Evolutionary conservation across 805 yeast species (phyloP), one percentile per base, ranked within the genome.

Genomic region (Metschnikowia corniflorae): DNA sequence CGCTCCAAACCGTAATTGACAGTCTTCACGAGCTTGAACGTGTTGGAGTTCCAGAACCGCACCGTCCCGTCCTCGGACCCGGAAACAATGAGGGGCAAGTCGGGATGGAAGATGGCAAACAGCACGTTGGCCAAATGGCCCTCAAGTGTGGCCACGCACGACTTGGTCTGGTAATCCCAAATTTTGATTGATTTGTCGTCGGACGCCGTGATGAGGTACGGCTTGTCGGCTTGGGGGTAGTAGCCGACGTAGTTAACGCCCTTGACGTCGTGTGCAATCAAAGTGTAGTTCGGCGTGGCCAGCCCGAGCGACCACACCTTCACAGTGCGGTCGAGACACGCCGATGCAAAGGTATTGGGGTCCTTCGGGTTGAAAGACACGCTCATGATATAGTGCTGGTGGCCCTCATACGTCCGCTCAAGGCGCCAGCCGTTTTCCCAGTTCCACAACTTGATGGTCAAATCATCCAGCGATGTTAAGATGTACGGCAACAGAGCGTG

Each of bases 21-120:
- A 6, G 96, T 80, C 65, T 88, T 88, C 65, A 91, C 97, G 47
- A 91, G 75, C 65, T 86, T 87, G 68, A 91, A 93, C 23, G 97
- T 87, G 58, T 83, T 83, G 16, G 97, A 74, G 60, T 86, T 91
- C 99, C 99, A 93, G 54, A 93, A 75, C 58, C 89, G 87, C 49
- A 93, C 72, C 7, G 96, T 82, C 35, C 95, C 87, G 65, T 93
- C 99, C 65, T 93, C 99, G 35, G 96, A 83, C 48, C 99, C 99
- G 3, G 97, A 87, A 31, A 93, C 75, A 47, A 93, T 89, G 47
- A 91, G 68, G 16, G 98, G 98, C 55, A 93, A 73, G 55, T 91
- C 95, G n/a, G 96, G 96, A 61, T 93, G 99, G 81, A 89, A 93
- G 23, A 89, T 78, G 6, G 99, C 98, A 68, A 88, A 93, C 18